Percentiles rank a stretch among this genome's conserved stretches.
These are phyloP conservation scores for Trametes coccinea DNA, from an alignment of 768 basidiomycete species.

Conservation along the genomic window DNA sequence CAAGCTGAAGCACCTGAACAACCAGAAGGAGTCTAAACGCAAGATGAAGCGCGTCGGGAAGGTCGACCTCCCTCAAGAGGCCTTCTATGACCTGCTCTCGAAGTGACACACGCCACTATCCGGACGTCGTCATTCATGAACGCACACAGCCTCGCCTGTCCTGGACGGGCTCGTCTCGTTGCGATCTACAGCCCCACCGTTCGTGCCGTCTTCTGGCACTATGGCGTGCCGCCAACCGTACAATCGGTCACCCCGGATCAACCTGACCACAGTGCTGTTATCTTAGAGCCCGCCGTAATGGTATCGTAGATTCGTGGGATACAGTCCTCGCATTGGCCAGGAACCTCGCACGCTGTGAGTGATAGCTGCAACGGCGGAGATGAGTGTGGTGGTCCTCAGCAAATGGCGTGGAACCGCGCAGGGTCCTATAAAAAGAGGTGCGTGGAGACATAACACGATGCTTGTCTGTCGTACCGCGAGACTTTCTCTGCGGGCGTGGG, in stretches of 20 bases:
- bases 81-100: conserved; percentile 89
- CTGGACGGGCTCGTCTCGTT: background rate
- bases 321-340: background rate
- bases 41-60: conserved; percentile 85
- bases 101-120: conserved; percentile 32
- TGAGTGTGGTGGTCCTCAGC: background rate
- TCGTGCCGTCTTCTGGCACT: too few relatives aligned
- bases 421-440: background rate
- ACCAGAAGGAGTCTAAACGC: conserved; percentile 92
- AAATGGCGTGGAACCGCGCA: background rate
- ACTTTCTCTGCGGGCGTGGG: too few relatives aligned
- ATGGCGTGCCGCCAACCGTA: too few relatives aligned
- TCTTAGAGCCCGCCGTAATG: conserved; percentile 6
- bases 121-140: too few relatives aligned
- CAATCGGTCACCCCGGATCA: background rate
- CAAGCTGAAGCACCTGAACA: conserved; percentile 84
- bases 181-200: too few relatives aligned
- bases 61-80: conserved; percentile 92
- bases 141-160: background rate
- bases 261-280: conserved; percentile 1
- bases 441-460: background rate
- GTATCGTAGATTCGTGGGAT: background rate
- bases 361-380: background rate
- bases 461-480: background rate
- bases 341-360: background rate